Conservation (phyloP, 805 yeast species). For the Ogataea corticis region DNA sequence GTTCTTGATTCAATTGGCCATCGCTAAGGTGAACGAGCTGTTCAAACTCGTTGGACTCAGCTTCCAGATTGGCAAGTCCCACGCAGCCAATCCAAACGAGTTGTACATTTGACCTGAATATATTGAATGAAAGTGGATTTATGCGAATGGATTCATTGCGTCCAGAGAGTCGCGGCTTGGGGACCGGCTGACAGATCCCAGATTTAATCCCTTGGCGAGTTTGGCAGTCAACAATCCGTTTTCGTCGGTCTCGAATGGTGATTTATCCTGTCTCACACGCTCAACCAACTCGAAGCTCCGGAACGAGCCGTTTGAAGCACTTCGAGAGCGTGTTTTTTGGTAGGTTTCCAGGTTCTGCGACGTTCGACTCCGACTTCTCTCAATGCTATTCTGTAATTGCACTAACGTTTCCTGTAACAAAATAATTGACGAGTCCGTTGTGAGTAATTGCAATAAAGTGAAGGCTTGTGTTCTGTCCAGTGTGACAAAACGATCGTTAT, state of each 20-base stretch:
- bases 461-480: slow-evolving; percentile 12
- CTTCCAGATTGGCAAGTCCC: slow-evolving; percentile 28
- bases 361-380: slow-evolving; percentile 2
- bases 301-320: slow-evolving; percentile 4
- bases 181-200: slow-evolving; percentile 10
- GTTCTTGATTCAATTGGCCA: slow-evolving; percentile 53
- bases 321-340: slow-evolving; percentile 1
- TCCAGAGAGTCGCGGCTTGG: slow-evolving; percentile 6
- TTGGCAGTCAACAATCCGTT: slow-evolving; percentile 4
- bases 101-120: slow-evolving; percentile 23
- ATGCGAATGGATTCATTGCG: background rate
- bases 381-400: slow-evolving; percentile 6
- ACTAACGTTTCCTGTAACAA: background rate
- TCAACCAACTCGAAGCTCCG: slow-evolving; percentile 5
- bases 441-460: slow-evolving; percentile 4
- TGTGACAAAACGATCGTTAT: slow-evolving; percentile 13
- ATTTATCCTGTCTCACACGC: background rate
- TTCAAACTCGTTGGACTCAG: slow-evolving; percentile 66
- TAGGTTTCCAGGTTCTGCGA: slow-evolving; percentile 4
- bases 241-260: background rate
- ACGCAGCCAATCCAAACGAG: slow-evolving; percentile 30
- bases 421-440: background rate
- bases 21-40: slow-evolving; percentile 46
- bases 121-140: too few relatives aligned
- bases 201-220: slow-evolving; percentile 9